A percentile compares a stretch with the other conserved stretches of the same genome.
Evolutionary conservation across 805 yeast species (phyloP).

Genomic region (Lachancea mirantina): DNA sequence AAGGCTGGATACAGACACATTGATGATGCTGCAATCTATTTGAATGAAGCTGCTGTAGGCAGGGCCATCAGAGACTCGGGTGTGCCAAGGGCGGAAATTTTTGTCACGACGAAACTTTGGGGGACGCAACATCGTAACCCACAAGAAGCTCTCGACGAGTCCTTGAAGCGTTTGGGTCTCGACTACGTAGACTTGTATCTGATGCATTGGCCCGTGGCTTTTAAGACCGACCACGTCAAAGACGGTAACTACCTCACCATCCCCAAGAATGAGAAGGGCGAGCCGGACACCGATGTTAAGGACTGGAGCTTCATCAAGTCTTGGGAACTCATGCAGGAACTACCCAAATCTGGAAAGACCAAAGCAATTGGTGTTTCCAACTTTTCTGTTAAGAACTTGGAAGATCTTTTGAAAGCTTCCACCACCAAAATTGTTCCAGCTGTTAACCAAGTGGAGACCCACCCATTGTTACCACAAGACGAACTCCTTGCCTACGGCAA

Average conservation of each 20-base stretch:
- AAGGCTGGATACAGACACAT: slow-evolving; percentile 66
- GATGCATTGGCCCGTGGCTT: slow-evolving; percentile 76
- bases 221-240: slow-evolving; percentile 36
- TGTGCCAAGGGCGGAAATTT: slow-evolving; percentile 56
- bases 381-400: slow-evolving; percentile 48
- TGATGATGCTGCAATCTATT: slow-evolving; percentile 67
- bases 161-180: slow-evolving; percentile 55
- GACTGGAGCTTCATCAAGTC: slow-evolving; percentile 46
- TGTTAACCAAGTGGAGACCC: slow-evolving; percentile 69
- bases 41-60: slow-evolving; percentile 62
- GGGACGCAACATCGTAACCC: slow-evolving; percentile 44
- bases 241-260: slow-evolving; percentile 28
- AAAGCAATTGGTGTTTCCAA: slow-evolving; percentile 75
- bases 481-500: slow-evolving; percentile 49
- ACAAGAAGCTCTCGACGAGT: slow-evolving; percentile 45
- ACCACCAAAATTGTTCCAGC: slow-evolving; percentile 54
- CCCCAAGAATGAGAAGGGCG: slow-evolving; percentile 36
- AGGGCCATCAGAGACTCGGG: slow-evolving; percentile 49
- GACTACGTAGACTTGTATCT: slow-evolving; percentile 75
- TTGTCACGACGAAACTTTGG: slow-evolving; percentile 68
- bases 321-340: slow-evolving; percentile 56
- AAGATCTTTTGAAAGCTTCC: slow-evolving; percentile 42
- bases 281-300: slow-evolving; percentile 30
- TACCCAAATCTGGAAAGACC: slow-evolving; percentile 44
- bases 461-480: slow-evolving; percentile 62